Conservation (phyloP, 1,284 basidiomycete species). For the Tetrapyrgos nigripes region DNA sequence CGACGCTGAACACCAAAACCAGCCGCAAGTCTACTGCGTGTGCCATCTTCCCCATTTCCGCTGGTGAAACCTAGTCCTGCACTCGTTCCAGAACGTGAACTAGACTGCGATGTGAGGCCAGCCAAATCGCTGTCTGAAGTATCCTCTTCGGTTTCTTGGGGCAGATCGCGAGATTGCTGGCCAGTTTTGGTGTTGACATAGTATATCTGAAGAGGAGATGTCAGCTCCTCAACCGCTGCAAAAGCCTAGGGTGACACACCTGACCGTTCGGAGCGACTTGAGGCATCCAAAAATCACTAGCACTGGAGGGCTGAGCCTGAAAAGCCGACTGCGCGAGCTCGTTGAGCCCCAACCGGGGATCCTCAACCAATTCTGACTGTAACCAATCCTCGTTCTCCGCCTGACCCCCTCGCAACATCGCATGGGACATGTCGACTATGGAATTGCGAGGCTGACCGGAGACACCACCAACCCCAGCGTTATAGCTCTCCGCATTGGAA, state of each 20-base stretch:
- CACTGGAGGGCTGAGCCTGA: constrained; percentile 40
- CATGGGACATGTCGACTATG: constrained; percentile 57
- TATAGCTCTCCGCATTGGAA: constrained; percentile 36
- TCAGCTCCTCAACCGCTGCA: constrained; percentile 14
- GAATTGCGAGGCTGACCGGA: constrained; percentile 32
- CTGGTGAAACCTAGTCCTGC: constrained; percentile 52
- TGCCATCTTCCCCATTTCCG: constrained; percentile 37
- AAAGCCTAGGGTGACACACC: constrained; percentile 48
- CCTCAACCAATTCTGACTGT: constrained; percentile 44
- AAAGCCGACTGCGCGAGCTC: constrained; percentile 31
- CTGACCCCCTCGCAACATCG: constrained; percentile 50
- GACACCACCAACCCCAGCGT: constrained; percentile 19
- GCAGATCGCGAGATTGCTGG: constrained; percentile 85
- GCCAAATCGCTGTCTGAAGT: constrained; percentile 64
- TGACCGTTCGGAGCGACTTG: constrained; percentile 76
- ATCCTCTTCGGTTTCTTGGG: constrained; percentile 72
- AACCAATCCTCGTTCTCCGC: constrained; percentile 55
- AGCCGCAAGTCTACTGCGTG: constrained; percentile 39
- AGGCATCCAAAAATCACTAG: constrained; percentile 83
- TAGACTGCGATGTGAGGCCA: constrained; percentile 60
- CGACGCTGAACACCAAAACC: constrained; percentile 69
- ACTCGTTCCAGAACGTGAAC: constrained; percentile 59
- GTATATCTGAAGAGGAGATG: constrained; percentile 69
- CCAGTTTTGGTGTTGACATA: constrained; percentile 94
- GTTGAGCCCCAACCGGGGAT: constrained; percentile 24